Evolutionary conservation across 2,329 filamentous ascomycete species (phyloP), one percentile per base, ranked within the genome.

Genomic region (Myriosclerotinia curreyana): DNA sequence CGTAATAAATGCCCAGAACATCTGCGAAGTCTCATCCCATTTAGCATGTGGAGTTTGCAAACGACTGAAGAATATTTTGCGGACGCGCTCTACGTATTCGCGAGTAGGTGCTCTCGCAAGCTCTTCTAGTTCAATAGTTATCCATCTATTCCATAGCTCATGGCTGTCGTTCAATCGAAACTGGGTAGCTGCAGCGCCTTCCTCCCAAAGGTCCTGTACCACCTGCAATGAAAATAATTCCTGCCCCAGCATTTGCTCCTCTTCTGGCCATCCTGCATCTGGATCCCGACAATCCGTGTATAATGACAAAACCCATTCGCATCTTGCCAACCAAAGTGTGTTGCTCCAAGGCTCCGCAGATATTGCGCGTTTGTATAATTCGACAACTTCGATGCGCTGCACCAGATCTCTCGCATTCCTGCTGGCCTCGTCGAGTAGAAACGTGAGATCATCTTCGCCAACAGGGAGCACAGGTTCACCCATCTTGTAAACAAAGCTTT

Each of bases 111-210:
- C 78, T 77, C 79, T 80, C 34, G 79, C 81, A 25, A 93, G 81
- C 69, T 90, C 83, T 69, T 90, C 84, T 74, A 89, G 81, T 74
- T 92, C 82, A 54, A 92, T 82, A 62, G 87, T 85, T 51, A 91
- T 81, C 82, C 90, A 94, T 68, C 87, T 86, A 73, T 93, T 85
- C 91, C 91, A 96, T 14, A 95, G 82, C 64, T 86, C 76, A 73
- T 92, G 87, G 72, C 91, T 94, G 74, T 92, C 89, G 72, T 84
- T 84, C 65, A 95, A 79, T 66, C 90, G 88, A 76, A 88, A 91
- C 73, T 87, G 85, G 61, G 90, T 90, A 50, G 86, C 84, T 66
- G 87, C 82, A 69, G 90, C 86, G 44, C 85, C 91, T 71, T 90
- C 82, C 73, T 87, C 84, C 83, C 91, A 91, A 1, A 91, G 81